Conservation (phyloP, 78 protist species). For the Cavenderia fasciculata region DNA sequence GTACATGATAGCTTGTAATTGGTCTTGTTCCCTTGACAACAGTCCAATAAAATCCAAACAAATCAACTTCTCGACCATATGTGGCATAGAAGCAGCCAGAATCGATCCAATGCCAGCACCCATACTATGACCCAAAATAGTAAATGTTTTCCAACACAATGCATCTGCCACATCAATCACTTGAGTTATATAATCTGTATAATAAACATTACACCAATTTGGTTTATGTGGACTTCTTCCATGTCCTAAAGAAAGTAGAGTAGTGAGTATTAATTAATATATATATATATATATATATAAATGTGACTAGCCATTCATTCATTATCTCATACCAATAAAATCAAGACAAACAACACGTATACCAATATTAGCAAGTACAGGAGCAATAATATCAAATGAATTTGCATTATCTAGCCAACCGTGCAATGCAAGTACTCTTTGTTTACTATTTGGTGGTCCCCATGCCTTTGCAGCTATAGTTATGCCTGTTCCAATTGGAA, state of each 20-base stretch:
- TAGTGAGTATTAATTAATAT: not conserved
- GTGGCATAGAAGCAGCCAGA: constrained; percentile 53
- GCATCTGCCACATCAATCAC: constrained; percentile 64
- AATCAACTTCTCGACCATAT: constrained; percentile 35
- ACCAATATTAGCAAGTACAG: constrained; percentile 31
- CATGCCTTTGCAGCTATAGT: constrained; percentile 42
- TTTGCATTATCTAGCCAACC: constrained; percentile 74
- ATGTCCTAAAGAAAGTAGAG: constrained; percentile 35
- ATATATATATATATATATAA: no score
- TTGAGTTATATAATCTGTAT: constrained; percentile 67
- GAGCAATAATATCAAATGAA: constrained; percentile 47
- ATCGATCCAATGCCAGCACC: constrained; percentile 25
- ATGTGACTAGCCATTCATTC: no score
- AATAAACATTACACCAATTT: constrained; percentile 51
- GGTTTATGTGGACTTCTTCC: constrained; percentile 56
- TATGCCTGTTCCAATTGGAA: constrained; percentile 41
- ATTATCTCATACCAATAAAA: not conserved
- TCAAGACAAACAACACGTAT: constrained; percentile 10
- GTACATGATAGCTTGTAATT: constrained; percentile 30
- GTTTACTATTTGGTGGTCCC: constrained; percentile 7
- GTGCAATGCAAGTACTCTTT: constrained; percentile 20
- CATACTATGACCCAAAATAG: constrained; percentile 20
- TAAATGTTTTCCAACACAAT: constrained; percentile 43
- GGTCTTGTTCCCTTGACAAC: constrained; percentile 42
- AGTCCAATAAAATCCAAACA: constrained; percentile 69